Evolutionary conservation across 1,284 basidiomycete genomes (phyloP), one percentile per base, ranked within the genome.

Genomic region (Phellopilus nigrolimitatus): DNA sequence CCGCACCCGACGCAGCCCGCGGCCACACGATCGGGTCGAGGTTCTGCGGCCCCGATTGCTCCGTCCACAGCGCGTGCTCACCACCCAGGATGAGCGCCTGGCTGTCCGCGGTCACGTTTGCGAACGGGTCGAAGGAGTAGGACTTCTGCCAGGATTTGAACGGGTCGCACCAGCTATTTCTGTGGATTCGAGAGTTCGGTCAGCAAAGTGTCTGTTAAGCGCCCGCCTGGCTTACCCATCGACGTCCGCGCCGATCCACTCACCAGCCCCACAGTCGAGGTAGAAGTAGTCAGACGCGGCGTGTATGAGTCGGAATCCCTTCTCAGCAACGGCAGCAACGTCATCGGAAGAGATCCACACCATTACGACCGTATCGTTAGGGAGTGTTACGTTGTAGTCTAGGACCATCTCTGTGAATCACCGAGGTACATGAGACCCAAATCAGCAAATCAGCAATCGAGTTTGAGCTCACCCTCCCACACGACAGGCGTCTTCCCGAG

Each of bases 201-300:
- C n/a, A n/a, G n/a, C n/a, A n/a, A n/a, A n/a, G n/a, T n/a, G n/a
- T n/a, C n/a, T n/a, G n/a, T n/a, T n/a, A n/a, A n/a, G n/a, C n/a
- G n/a, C n/a, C n/a, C n/a, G n/a, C n/a, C n/a, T n/a, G n/a, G n/a
- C 49, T 1, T 40, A 51, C 48, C 40, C 47, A 3, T 45, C 46
- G 19, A 48, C 21, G 43, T 49, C 41, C 2, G 19, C 52, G 3
- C 68, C 71, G 4, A 76, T 58, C 75, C 76, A 79, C 4, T 62
- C 66, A 3, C 76, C 75, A 5, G 59, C 65, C 3, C 78, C 74
- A 53, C 71, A 71, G 53, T 72, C 68, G n/a, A 85, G 71, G 64
- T 85, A 84, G 63, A 83, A 79, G 64, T 73, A 79, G 57, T 79
- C 71, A n/a, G 71, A 73, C 0, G 80, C 66, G 2, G 76, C 73